Evolutionary conservation across 2,329 filamentous ascomycete species (phyloP), one percentile per base, ranked within the genome.

Genomic region (Zymoseptoria tritici): DNA sequence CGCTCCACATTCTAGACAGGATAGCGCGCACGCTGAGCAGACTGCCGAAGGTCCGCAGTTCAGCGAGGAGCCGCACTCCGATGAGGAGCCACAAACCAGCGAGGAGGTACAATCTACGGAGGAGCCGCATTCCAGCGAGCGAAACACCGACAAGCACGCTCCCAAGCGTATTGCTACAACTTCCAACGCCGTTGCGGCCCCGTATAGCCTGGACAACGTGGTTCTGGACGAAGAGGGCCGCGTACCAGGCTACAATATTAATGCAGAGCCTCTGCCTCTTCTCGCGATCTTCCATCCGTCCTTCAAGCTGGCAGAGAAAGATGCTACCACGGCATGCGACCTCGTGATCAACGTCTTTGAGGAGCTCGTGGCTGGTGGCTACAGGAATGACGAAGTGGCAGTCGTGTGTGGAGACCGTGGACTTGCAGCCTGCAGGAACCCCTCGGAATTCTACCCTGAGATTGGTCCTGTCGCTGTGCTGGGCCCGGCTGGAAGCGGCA

Each of bases 401-500:
- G 36, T 22, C 19, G 59, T 56, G 5, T 60, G 58, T 24, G 22
- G 21, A 2, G n/a, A 20, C 2, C 46, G 19, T 6, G 55, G 56
- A 5, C 59, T 60, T 21, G 26, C 24, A 3, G 52, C 22, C 19
- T 57, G 51, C 9, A 51, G 54, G 11, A 57, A 22, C 3, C 60
- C 60, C 20, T 52, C 52, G 13, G 22, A 55, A 11, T 49, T 20
- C 24, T 62, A 62, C 29, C 57, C 57, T 20, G 7, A n/a, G 13
- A 3, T 31, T 26, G 56, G 51, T 7, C 29, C 57, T 7, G 51
- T 55, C 2, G 57, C 57, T 4, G 60, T 54, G 20, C 42, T 59
- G 5, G 64, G 63, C 11, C 50, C 56, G 9, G 60, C 64, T 16
- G 64, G 63, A 2, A 64, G 60, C 20, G 64, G 64, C n/a, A 66